Evolutionary conservation across 2,329 filamentous ascomycete genomes (phyloP).

Genomic region (Beauveria australis): DNA sequence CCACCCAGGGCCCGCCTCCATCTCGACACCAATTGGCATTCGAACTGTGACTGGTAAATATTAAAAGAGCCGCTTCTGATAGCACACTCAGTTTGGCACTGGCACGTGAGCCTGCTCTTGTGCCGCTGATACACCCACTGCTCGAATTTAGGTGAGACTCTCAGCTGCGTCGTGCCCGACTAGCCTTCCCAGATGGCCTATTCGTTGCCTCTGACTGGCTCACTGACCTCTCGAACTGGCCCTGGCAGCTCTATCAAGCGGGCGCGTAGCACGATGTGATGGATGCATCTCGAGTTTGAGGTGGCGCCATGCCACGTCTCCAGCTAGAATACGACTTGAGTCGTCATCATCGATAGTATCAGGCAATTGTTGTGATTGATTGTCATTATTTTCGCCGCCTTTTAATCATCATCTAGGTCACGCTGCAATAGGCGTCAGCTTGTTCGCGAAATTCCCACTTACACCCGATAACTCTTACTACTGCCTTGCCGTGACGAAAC

Average conservation of each 20-base stretch:
- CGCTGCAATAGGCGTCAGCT: neutral
- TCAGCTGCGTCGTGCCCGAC: neutral
- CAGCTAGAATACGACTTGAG: neutral
- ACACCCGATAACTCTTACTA: neutral
- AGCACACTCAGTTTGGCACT: neutral
- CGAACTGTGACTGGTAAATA: too few relatives aligned
- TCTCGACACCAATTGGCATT: neutral
- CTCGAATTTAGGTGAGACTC: constrained; percentile 2
- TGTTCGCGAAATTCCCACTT: neutral
- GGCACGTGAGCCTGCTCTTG: constrained; percentile 3
- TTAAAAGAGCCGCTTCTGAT: constrained; percentile 6
- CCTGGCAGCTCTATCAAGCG: neutral
- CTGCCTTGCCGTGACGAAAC: neutral
- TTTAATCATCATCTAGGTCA: neutral
- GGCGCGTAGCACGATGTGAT: neutral
- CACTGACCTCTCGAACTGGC: neutral
- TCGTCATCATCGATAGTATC: neutral
- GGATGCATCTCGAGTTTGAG: neutral
- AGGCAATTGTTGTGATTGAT: neutral
- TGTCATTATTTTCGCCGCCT: neutral
- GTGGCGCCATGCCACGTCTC: constrained; percentile 1
- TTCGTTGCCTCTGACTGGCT: neutral
- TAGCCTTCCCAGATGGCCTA: neutral
- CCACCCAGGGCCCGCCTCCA: constrained; percentile 4
- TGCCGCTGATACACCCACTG: neutral